Percentiles rank a stretch among this genome's conserved stretches.
Conservation (phyloP, 2,329 filamentous ascomycete genomes). For the Botrytis cinerea region DNA sequence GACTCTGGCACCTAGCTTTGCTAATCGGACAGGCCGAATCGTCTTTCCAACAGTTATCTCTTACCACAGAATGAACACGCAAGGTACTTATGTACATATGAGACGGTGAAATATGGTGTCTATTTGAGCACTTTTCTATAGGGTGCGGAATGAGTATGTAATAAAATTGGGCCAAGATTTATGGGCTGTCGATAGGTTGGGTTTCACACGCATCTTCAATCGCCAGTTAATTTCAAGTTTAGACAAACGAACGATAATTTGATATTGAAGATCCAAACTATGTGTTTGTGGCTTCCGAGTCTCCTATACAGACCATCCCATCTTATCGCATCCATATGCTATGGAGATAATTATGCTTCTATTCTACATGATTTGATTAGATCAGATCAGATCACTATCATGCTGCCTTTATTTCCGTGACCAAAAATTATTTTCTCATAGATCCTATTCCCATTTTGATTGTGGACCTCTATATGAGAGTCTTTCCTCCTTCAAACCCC, state of each 20-base stretch:
- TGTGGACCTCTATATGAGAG: slow-evolving; percentile 13
- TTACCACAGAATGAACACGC: slow-evolving; percentile 20
- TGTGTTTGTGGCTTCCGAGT: neutral
- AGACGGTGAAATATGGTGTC: neutral
- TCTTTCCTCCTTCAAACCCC: slow-evolving; percentile 7
- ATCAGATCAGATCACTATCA: slow-evolving; percentile 1
- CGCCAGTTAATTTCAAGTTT: neutral
- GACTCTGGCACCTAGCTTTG: neutral
- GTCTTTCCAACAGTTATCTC: neutral
- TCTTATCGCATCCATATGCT: slow-evolving; percentile 14
- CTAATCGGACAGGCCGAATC: neutral
- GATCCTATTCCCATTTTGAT: slow-evolving; percentile 4
- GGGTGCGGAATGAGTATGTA: neutral
- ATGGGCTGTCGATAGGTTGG: neutral
- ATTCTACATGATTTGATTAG: slow-evolving; percentile 17
- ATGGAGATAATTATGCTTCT: slow-evolving; percentile 10
- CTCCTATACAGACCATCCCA: neutral
- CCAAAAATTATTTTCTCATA: slow-evolving; percentile 11
- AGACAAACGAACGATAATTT: slow-evolving; percentile 8
- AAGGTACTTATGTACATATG: neutral
- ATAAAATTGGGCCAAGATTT: neutral
- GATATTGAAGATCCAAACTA: slow-evolving; percentile 8
- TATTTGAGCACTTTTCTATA: neutral
- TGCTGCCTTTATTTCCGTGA: slow-evolving; percentile 1
- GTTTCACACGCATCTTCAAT: neutral